Evolutionary conservation across 495 filamentous ascomycete genomes (phyloP).

Genomic region (Penicillium waksmanii): DNA sequence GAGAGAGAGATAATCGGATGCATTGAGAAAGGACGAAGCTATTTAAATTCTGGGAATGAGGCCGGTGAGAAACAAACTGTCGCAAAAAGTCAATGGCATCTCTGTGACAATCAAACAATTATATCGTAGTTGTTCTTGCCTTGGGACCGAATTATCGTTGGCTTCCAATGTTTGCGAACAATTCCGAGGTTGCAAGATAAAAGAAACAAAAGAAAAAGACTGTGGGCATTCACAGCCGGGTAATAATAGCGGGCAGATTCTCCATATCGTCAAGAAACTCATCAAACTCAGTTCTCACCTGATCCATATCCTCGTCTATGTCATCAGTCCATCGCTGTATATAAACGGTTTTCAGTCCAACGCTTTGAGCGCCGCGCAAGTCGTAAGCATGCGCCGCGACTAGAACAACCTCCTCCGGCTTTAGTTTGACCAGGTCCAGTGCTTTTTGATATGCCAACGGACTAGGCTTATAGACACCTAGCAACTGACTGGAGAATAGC

Average conservation of each 20-base stretch:
- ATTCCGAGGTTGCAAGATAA: too few relatives aligned
- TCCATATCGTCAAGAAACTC: slow-evolving; percentile 50
- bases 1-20: too few relatives aligned
- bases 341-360: slow-evolving; percentile 56
- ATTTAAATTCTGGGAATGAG: too few relatives aligned
- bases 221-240: slow-evolving; percentile 1
- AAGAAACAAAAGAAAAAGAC: too few relatives aligned
- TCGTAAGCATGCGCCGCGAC: slow-evolving; percentile 61
- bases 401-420: slow-evolving; percentile 52
- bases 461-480: slow-evolving; percentile 52
- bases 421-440: slow-evolving; percentile 44
- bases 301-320: slow-evolving; percentile 51
- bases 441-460: slow-evolving; percentile 49
- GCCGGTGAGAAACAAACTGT: too few relatives aligned
- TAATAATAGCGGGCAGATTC: slow-evolving; percentile 27
- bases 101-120: too few relatives aligned
- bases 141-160: too few relatives aligned
- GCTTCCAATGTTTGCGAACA: too few relatives aligned
- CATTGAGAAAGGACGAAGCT: too few relatives aligned
- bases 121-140: too few relatives aligned
- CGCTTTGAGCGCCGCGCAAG: slow-evolving; percentile 45
- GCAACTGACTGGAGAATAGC: slow-evolving; percentile 55
- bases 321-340: slow-evolving; percentile 59
- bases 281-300: slow-evolving; percentile 48
- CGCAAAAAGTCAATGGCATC: too few relatives aligned